Evolutionary conservation across 2,329 filamentous ascomycete genomes (phyloP).

Genomic region (Biscogniauxia mediterranea): DNA sequence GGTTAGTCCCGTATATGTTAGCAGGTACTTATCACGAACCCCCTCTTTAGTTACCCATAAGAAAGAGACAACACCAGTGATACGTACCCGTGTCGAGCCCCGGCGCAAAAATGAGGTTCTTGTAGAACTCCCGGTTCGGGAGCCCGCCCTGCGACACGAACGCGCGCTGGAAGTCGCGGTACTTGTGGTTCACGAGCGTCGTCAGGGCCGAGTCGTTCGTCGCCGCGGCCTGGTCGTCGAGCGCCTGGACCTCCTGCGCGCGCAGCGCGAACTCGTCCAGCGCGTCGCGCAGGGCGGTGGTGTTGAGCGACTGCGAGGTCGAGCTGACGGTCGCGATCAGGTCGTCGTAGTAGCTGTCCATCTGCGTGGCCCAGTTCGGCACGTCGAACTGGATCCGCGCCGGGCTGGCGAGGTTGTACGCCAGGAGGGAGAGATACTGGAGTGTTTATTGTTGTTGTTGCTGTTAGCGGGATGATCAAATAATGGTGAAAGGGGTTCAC

Average conservation of each 20-base stretch:
- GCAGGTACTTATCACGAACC: background rate
- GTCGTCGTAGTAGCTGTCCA: conserved; percentile 39
- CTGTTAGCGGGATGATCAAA: background rate
- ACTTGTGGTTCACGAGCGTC: conserved; percentile 44
- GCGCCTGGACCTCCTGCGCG: conserved; percentile 33
- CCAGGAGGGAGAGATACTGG: conserved; percentile 39
- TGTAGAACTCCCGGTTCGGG: conserved; percentile 44
- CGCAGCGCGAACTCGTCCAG: conserved; percentile 37
- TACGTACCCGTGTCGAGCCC: conserved; percentile 47
- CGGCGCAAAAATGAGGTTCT: conserved; percentile 46
- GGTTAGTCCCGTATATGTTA: conserved; percentile 2
- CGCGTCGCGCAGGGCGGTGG: conserved; percentile 36
- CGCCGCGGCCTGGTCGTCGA: conserved; percentile 32
- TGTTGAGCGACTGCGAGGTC: conserved; percentile 36
- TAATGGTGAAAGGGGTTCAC: background rate
- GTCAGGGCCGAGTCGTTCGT: conserved; percentile 31
- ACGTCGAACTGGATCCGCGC: conserved; percentile 41
- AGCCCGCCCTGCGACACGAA: conserved; percentile 49
- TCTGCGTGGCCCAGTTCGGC: conserved; percentile 40
- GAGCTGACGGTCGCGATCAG: conserved; percentile 35
- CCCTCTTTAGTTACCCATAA: too few species aligned
- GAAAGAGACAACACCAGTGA: too few species aligned
- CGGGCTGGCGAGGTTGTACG: conserved; percentile 38
- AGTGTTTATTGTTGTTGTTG: too few species aligned
- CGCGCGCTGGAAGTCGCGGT: conserved; percentile 47